These are phyloP conservation scores for Gentiana macrophylla DNA, from an alignment of 257 asterid genomes.

Conservation along the genomic window DNA sequence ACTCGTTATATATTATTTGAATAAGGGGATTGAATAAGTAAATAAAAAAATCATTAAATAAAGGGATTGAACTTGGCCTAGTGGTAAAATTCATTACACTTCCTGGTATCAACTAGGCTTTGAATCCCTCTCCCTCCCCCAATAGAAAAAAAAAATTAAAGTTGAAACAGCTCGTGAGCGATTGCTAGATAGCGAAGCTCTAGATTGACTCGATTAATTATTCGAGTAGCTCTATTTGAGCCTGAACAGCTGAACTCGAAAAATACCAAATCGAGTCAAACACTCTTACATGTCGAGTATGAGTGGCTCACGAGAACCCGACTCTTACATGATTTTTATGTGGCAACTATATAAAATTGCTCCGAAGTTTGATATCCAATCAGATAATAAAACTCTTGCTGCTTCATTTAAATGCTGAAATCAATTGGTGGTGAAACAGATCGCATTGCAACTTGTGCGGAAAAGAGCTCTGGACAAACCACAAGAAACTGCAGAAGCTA, in stretches of 20 bases:
- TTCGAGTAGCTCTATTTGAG: not conserved
- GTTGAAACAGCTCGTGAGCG: too few relatives aligned
- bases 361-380: not conserved
- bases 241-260: not conserved
- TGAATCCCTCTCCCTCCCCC: not conserved
- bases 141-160: too few relatives aligned
- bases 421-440: conserved; percentile 30
- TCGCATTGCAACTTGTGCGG: conserved; percentile 83
- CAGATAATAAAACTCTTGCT: not conserved
- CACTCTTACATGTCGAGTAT: too few relatives aligned
- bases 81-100: too few relatives aligned
- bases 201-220: not conserved
- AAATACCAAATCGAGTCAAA: not conserved
- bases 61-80: not conserved
- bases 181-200: too few relatives aligned
- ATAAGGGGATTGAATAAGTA: not conserved
- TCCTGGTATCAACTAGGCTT: not conserved
- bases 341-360: too few relatives aligned
- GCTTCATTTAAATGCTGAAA: not conserved
- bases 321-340: too few relatives aligned
- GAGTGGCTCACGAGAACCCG: too few relatives aligned
- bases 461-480: conserved; percentile 33
- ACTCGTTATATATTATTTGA: too few relatives aligned
- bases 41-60: not conserved
- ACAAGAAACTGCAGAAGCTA: conserved; percentile 10